Percentiles rank a stretch among this genome's conserved stretches.
Evolutionary conservation across 768 basidiomycete species (phyloP).

Genomic region (Pholiota molesta): DNA sequence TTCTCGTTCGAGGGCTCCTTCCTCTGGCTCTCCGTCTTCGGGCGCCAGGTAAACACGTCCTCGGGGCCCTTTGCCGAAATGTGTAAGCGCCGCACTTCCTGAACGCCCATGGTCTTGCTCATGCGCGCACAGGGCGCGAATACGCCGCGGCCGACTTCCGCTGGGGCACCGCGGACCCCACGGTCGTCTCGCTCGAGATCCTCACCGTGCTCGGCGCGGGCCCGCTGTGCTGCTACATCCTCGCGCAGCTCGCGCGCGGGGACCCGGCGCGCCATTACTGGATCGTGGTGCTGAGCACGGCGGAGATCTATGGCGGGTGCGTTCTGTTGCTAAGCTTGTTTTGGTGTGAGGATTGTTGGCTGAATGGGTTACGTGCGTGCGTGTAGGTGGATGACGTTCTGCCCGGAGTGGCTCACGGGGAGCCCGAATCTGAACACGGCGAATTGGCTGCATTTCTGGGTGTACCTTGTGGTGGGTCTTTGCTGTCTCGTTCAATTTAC

Average conservation of each 20-base stretch:
- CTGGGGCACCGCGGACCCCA: conserved; percentile 81
- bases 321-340: conserved; percentile 11
- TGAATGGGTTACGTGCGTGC: background rate
- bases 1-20: conserved; percentile 82
- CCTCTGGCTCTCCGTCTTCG: conserved; percentile 76
- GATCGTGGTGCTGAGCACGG: conserved; percentile 77
- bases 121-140: conserved; percentile 79
- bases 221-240: conserved; percentile 73
- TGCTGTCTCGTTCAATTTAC: background rate
- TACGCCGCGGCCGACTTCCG: conserved; percentile 80
- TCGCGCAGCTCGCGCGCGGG: conserved; percentile 61
- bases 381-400: conserved; percentile 83
- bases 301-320: conserved; percentile 78
- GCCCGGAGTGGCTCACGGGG: conserved; percentile 83
- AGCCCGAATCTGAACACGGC: conserved; percentile 73
- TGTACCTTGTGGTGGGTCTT: conserved; percentile 74
- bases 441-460: conserved; percentile 74
- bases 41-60: conserved; percentile 70
- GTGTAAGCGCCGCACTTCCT: conserved; percentile 52
- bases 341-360: background rate
- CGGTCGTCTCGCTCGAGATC: conserved; percentile 81
- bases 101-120: background rate
- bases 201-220: conserved; percentile 82
- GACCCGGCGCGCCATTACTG: conserved; percentile 78
- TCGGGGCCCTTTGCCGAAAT: conserved; percentile 70